Evolutionary conservation across 495 filamentous ascomycete species (phyloP), one percentile per base, ranked within the genome.

Genomic region (Jackrogersella multiformis): DNA sequence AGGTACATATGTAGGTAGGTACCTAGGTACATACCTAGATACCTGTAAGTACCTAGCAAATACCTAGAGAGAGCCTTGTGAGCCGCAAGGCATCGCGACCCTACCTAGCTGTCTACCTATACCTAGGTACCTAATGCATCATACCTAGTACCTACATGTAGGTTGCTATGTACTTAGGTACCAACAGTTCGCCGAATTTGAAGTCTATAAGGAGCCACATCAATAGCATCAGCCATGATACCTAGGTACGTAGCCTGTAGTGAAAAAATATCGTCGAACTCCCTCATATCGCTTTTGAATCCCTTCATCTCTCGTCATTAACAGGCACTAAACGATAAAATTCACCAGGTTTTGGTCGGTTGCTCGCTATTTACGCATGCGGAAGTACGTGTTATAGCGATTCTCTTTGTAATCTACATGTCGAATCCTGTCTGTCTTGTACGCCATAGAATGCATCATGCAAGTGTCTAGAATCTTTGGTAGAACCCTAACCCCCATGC

Each of bases 381-480:
- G 13, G 20, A 52, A 51, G 39, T 41, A 21, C 32, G 59, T 36
- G 36, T 49, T 69, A 52, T 44, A 61, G 20, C 42, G 20, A 38
- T 38, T 56, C 36, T 48, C 35, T 23, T 61, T 57, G 4, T 65
- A 64, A 46, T 70, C 20, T 64, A 70, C 63, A 61, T 21, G 35
- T 62, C 24, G 8, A 54, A 65, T 38, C 41, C 30, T 24, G 39
- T 41, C 48, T 39, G 24, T 59, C 42, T 61, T 7, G 26, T 56
- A 60, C 63, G 63, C 73, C 69, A 34, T 53, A 53, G 38, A 56
- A 70, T 70, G 69, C 69, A 69, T 63, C 60, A 68, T 71, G 57
- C 56, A 60, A 57, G 54, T 63, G 54, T 73, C 52, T 66, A 62
- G 39, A 38, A 45, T n/a, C 41, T 26, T 42, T 42, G 32, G 16